Evolutionary conservation across 257 asterid genomes (phyloP).

Genomic region (Przewalskia tangutica): DNA sequence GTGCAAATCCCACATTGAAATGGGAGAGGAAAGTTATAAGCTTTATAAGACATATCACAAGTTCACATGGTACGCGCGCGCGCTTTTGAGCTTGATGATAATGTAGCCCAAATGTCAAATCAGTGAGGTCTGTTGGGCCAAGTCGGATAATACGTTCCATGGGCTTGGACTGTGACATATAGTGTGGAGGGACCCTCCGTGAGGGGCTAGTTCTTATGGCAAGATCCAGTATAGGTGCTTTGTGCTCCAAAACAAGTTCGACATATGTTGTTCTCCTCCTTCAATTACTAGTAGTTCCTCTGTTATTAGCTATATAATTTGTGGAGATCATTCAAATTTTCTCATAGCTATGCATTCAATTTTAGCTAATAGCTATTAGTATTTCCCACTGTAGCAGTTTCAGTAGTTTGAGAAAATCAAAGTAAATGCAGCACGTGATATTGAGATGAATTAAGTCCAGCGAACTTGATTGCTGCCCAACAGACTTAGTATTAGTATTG

Average conservation of each 20-base stretch:
- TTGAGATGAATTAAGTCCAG: not conserved
- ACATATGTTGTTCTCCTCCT: not conserved
- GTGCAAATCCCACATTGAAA: not conserved
- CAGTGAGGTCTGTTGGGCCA: not conserved
- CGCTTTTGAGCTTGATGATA: not conserved
- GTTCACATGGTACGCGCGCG: not conserved
- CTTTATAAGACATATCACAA: not conserved
- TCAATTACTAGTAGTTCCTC: not conserved
- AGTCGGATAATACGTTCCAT: not conserved
- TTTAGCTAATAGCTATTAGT: not conserved
- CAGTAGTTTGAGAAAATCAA: not conserved
- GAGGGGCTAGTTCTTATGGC: not conserved
- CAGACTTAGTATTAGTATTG: not conserved
- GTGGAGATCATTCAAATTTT: not conserved
- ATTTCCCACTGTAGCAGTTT: not conserved
- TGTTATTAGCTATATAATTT: not conserved
- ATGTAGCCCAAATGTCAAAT: not conserved
- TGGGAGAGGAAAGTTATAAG: not conserved
- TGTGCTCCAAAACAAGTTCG: not conserved
- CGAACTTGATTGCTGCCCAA: not conserved
- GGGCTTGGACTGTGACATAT: not conserved
- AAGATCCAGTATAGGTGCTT: not conserved
- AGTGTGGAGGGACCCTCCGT: not conserved
- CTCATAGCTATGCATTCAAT: not conserved
- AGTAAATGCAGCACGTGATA: not conserved